A percentile compares a stretch with the other conserved stretches of the same genome.
Evolutionary conservation across 495 filamentous ascomycete species (phyloP).

Genomic region (Cudoniella acicularis): DNA sequence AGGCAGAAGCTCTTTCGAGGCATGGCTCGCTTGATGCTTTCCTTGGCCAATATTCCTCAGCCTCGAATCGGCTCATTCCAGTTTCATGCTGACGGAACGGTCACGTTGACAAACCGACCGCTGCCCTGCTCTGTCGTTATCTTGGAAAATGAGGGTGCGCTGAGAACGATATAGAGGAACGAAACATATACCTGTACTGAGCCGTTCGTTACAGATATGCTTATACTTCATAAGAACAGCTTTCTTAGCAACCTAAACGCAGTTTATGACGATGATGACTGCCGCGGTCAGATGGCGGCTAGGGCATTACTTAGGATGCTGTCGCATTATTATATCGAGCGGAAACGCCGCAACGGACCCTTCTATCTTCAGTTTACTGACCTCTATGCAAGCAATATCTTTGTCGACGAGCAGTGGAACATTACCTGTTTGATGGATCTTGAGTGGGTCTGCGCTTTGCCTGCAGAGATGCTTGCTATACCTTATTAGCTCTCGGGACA

Average conservation of each 20-base stretch:
- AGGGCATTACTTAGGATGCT: conserved; percentile 30
- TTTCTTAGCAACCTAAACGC: conserved; percentile 35
- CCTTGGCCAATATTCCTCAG: too few species aligned
- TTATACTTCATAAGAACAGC: conserved; percentile 31
- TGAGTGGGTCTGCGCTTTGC: conserved; percentile 37
- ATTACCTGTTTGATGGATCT: conserved; percentile 33
- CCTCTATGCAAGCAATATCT: conserved; percentile 32
- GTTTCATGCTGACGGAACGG: conserved; percentile 23
- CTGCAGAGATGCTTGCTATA: conserved; percentile 33
- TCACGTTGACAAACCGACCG: conserved; percentile 29
- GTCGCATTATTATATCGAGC: conserved; percentile 26
- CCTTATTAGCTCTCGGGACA: conserved; percentile 33
- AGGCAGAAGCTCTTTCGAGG: conserved; percentile 29
- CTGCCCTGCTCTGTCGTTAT: conserved; percentile 25
- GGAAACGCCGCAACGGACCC: conserved; percentile 23
- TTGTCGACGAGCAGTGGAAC: conserved; percentile 35
- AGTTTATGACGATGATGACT: conserved; percentile 28
- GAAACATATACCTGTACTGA: conserved; percentile 31
- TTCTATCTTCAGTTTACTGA: too few species aligned
- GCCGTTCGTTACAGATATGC: conserved; percentile 32
- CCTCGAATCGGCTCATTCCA: conserved; percentile 32
- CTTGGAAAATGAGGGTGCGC: conserved; percentile 37
- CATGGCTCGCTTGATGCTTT: conserved; percentile 28
- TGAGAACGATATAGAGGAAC: conserved; percentile 29
- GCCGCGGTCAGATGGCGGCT: conserved; percentile 27